Conservation (phyloP, 805 yeast genomes). For the Kodamaea nitidulidarum region DNA sequence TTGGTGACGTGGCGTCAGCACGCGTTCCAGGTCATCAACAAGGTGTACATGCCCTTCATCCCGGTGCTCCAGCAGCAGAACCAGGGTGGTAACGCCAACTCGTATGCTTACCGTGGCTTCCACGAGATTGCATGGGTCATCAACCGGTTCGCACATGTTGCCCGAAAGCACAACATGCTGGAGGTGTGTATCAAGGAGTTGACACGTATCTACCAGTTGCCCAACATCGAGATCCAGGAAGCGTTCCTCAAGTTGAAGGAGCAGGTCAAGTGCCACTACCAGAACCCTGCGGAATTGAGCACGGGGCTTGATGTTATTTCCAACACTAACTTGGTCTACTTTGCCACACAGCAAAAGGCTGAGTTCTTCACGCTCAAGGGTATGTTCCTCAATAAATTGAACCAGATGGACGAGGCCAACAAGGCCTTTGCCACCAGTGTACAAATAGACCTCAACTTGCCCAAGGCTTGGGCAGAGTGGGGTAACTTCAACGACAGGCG, state of each 20-base stretch:
- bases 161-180: constrained; percentile 93
- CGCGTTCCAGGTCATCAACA: constrained; percentile 93
- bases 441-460: constrained; percentile 87
- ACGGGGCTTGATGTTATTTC: constrained; percentile 97
- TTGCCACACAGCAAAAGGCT: constrained; percentile 96
- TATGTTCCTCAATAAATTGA: constrained; percentile 89
- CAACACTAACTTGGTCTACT: constrained; percentile 91
- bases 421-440: constrained; percentile 98
- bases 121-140: constrained; percentile 99
- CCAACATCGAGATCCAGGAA: constrained; percentile 97
- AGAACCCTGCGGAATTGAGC: constrained; percentile 81
- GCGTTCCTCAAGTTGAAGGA: constrained; percentile 93
- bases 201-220: constrained; percentile 89
- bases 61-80: constrained; percentile 72
- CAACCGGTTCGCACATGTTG: constrained; percentile 96
- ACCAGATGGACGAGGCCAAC: constrained; percentile 91
- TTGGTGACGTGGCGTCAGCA: constrained; percentile 98
- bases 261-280: constrained; percentile 96
- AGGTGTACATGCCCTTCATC: constrained; percentile 87
- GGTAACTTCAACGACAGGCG: constrained; percentile 90
- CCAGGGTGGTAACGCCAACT: constrained; percentile 70
- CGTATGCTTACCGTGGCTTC: constrained; percentile 95
- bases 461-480: constrained; percentile 99
- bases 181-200: constrained; percentile 93
- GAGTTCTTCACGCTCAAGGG: constrained; percentile 97